Evolutionary conservation across 176 grass and related monocot genomes (phyloP).

Genomic region (Zoysia pacifica): DNA sequence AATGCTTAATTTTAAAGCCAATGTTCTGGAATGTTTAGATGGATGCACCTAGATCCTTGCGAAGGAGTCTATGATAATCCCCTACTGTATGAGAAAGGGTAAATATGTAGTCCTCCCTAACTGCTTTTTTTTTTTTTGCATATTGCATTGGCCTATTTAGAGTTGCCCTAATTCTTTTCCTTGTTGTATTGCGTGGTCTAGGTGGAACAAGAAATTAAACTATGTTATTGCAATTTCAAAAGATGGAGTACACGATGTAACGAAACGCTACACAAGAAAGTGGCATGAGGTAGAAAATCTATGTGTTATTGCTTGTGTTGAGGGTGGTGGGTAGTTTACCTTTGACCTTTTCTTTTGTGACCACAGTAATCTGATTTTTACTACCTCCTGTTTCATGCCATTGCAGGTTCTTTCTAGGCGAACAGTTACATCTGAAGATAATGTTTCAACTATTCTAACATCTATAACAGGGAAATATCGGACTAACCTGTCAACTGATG

Average conservation of each 20-base stretch:
- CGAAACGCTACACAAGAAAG: constrained; percentile 93
- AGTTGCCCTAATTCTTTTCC: constrained; percentile 30
- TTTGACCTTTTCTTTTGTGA: background rate
- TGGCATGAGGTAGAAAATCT: constrained; percentile 75
- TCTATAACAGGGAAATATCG: constrained; percentile 73
- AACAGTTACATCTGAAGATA: constrained; percentile 71
- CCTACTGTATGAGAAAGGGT: constrained; percentile 93
- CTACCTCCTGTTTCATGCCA: constrained; percentile 11
- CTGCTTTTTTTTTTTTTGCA: constrained; percentile 32
- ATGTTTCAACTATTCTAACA: constrained; percentile 53
- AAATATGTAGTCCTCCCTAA: constrained; percentile 19
- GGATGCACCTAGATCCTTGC: constrained; percentile 99
- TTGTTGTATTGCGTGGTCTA: constrained; percentile 46
- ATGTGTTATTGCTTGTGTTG: constrained; percentile 3
- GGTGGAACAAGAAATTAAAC: constrained; percentile 94
- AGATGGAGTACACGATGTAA: constrained; percentile 80
- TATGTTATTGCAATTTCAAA: constrained; percentile 89
- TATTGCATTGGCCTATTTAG: constrained; percentile 21
- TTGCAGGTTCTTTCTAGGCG: constrained; percentile 82
- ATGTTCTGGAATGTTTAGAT: constrained; percentile 64
- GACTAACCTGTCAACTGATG: constrained; percentile 59
- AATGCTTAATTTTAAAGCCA: constrained; percentile 33
- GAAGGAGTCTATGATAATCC: constrained; percentile 95
- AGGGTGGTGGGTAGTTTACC: background rate
- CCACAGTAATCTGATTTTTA: constrained; percentile 11